Base-by-base conservation (phyloP, 805 yeast species). In the Blastobotrys mokoenaii region DNA sequence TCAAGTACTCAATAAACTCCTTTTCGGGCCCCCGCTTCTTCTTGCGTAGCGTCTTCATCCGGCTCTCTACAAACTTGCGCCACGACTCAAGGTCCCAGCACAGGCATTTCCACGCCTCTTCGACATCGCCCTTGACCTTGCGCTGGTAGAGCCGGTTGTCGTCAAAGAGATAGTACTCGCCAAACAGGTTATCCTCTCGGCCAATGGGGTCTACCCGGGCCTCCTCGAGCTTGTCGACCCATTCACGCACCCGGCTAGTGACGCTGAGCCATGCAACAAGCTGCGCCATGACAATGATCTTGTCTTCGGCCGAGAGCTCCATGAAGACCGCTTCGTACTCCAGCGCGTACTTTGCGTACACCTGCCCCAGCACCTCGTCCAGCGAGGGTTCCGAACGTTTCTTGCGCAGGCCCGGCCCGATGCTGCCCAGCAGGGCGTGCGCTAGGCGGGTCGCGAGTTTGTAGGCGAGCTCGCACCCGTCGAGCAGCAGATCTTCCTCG, bases 131-230 rank as follows among this genome's bases (percentile, higher is more conserved):
- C 12, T 15, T n/a, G 22, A n/a, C 38, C 20, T 14, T 34, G 18
- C 46, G 40, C 22, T 46, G 32, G 43, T 64, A 64, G 3, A 64
- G 49, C 15, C 68, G 50, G 31, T 63, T 63, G 47, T 64, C 68
- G 33, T 65, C 68, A n/a, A 64, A 53, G 14, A 64, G 48, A 41
- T 51, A 63, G 44, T 58, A 64, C 7, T 52, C 33, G 31, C 58
- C 59, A 30, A 47, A 51, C 8, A 22, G 8, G 8, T 55, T 53
- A 8, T 52, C 54, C 29, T 53, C 54, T 48, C 50, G 54, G 29
- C 66, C 66, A 14, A 59, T 53, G 3, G 64, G 64, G 16, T 49
- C 52, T 10, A 61, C 50, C n/a, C 66, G 51, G n/a, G 44, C 53
- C 20, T 38, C 41, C 11, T 40, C 46, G 17, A 35, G 36, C n/a